Evolutionary conservation across 164 flowering plant genomes (phyloP), one percentile per base, ranked within the genome.

Genomic region (Pachysandra terminalis): DNA sequence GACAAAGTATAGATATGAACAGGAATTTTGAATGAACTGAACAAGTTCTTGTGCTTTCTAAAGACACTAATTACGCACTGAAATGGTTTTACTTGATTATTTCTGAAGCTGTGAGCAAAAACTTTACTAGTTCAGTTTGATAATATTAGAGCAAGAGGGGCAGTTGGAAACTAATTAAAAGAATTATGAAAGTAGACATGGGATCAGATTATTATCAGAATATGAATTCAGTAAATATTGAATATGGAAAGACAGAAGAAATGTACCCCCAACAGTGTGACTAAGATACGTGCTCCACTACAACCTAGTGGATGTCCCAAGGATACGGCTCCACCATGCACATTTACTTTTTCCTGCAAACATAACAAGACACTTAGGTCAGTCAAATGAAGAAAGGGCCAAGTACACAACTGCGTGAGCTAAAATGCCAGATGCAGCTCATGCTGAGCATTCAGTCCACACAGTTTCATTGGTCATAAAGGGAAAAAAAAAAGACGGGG

Each of bases 221-320:
- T 52, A 54, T 41, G n/a, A 69, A 62, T 6, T 26, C 28, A 53
- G 21, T 49, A 32, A 40, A 45, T 0, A 37, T 7, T 56, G 52
- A 16, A 35, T 45, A 68, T 23, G 9, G 24, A 10, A 65, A 25
- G 15, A 28, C 22, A 61, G 27, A 21, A 28, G 48, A 71, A 21
- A 28, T 37, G 35, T 85, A 93, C 96, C 86, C 97, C 98, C 62
- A 93, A 77, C 27, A 94, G 79, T 40, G 98, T 85, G 78, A 90
- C 85, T 78, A 94, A 78, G 61, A 94, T 86, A 25, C 98, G 91
- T 64, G 97, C 98, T 59, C 98, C 98, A 73, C 98, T 94, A 81
- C 98, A 94, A 61, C 98, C 98, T 23, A 94, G 70, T 51, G 99
- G 99, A 80, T 95, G 99, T 52, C 99, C 99, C 79, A 95, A 78